These are phyloP conservation scores for Afroboletus lepidellus DNA, from an alignment of 1,284 basidiomycete species.

Conservation along the genomic window DNA sequence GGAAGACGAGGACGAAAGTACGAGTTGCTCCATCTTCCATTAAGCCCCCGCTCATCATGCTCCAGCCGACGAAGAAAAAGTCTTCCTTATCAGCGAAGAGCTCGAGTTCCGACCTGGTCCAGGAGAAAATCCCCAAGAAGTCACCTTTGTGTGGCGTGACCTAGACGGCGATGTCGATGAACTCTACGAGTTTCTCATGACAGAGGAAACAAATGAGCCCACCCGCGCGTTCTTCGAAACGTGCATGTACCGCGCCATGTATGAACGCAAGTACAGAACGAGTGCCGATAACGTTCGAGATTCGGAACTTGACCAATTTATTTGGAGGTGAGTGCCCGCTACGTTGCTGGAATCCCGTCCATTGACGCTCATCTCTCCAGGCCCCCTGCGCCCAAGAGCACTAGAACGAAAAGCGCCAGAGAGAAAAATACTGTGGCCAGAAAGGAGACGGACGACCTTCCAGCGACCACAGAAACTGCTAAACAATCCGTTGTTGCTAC, in stretches of 20 bases:
- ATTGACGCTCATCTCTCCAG: conserved; percentile 36
- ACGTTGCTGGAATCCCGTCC: neutral
- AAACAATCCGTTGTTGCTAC: conserved; percentile 12
- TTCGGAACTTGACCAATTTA: conserved; percentile 71
- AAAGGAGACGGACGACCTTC: conserved; percentile 14
- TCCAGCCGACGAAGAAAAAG: conserved; percentile 85
- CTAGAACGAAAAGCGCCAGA: conserved; percentile 24
- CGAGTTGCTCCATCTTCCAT: conserved; percentile 33
- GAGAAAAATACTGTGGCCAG: conserved; percentile 20
- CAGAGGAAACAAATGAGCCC: conserved; percentile 76
- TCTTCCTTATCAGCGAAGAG: conserved; percentile 88
- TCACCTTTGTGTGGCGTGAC: conserved; percentile 88
- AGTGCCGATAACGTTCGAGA: conserved; percentile 72
- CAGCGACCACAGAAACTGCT: neutral
- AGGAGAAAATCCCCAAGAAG: conserved; percentile 75
- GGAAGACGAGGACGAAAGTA: conserved; percentile 95
- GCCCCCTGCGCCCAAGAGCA: conserved; percentile 34
- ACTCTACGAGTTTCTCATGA: conserved; percentile 75
- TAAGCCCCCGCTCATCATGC: conserved; percentile 6
- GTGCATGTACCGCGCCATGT: conserved; percentile 93
- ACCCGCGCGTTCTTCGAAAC: conserved; percentile 88
- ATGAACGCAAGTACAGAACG: conserved; percentile 81
- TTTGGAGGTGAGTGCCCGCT: conserved; percentile 62
- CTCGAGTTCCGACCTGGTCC: conserved; percentile 79
- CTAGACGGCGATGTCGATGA: conserved; percentile 81